phyloP scores from a whole-genome alignment of 2,329 filamentous ascomycete genomes.

The Aspergillus sp. region DNA sequence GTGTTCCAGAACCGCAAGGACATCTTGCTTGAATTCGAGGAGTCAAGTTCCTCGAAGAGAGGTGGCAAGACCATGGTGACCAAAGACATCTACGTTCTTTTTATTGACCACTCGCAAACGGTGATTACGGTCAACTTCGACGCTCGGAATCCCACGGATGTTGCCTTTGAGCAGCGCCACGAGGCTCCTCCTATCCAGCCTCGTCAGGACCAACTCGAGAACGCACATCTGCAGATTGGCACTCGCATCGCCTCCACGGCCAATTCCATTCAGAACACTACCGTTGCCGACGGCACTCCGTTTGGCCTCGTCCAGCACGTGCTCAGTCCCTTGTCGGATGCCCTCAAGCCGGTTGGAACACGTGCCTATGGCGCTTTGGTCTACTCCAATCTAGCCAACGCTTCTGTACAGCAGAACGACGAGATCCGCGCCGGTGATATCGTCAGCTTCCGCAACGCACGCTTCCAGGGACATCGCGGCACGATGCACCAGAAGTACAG shows the following conservation, averaged over 20 bases:
- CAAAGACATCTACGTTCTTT: constrained; percentile 84
- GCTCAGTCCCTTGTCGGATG: constrained; percentile 70
- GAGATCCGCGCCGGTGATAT: constrained; percentile 94
- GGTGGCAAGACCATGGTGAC: constrained; percentile 72
- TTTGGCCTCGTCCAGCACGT: constrained; percentile 77
- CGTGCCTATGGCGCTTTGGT: constrained; percentile 89
- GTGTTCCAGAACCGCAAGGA: constrained; percentile 80
- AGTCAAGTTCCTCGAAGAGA: constrained; percentile 68
- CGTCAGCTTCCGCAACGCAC: constrained; percentile 86
- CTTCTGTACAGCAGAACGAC: constrained; percentile 83
- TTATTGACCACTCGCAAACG: constrained; percentile 95
- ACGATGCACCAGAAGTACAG: constrained; percentile 94
- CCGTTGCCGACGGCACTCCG: constrained; percentile 82
- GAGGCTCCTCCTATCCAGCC: constrained; percentile 77
- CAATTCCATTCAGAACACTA: constrained; percentile 70
- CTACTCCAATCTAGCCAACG: constrained; percentile 93
- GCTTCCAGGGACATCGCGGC: constrained; percentile 93
- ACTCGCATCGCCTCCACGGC: constrained; percentile 73
- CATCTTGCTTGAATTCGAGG: constrained; percentile 78
- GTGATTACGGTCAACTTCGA: constrained; percentile 81
- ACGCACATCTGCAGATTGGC: constrained; percentile 79
- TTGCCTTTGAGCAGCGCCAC: constrained; percentile 79
- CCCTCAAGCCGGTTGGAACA: constrained; percentile 80
- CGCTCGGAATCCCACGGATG: constrained; percentile 70
- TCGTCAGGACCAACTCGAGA: constrained; percentile 90